phyloP scores from a whole-genome alignment of 2,329 filamentous ascomycete species.

The Bipolaris cookei region DNA sequence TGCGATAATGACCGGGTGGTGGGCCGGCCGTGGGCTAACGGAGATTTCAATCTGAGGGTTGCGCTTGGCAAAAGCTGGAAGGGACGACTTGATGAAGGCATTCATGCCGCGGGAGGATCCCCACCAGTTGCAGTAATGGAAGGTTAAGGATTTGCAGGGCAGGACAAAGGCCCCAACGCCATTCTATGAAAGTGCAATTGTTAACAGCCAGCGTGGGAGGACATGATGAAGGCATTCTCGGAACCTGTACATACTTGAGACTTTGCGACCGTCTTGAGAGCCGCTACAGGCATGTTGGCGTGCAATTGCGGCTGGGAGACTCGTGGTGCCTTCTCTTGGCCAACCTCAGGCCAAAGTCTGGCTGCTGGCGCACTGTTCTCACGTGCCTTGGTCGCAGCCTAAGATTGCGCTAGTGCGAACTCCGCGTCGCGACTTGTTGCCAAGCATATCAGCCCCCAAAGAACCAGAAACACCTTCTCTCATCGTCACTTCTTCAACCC shows the following conservation, averaged over 20 bases:
- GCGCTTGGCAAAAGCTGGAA: conserved; percentile 76
- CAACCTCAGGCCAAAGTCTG: conserved; percentile 23
- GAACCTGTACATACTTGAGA: conserved; percentile 57
- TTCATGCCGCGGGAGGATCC: conserved; percentile 96
- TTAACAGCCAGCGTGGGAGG: conserved; percentile 14
- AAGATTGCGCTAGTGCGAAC: conserved; percentile 31
- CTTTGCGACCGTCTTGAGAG: conserved; percentile 61
- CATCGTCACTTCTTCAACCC: conserved; percentile 29
- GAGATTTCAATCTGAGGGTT: conserved; percentile 92
- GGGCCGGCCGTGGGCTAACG: conserved; percentile 86
- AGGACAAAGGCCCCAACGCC: conserved; percentile 96
- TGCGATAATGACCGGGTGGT: conserved; percentile 87
- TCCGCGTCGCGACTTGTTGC: conserved; percentile 24
- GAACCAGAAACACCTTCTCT: conserved; percentile 7
- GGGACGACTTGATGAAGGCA: conserved; percentile 77
- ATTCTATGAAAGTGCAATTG: conserved; percentile 66
- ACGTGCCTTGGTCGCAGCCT: conserved; percentile 35
- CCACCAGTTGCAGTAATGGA: conserved; percentile 97
- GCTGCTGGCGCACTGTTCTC: conserved; percentile 20
- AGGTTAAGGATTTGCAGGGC: conserved; percentile 93
- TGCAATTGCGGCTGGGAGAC: conserved; percentile 20
- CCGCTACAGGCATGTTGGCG: conserved; percentile 55
- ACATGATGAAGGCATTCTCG: background rate
- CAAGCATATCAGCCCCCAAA: conserved; percentile 10
- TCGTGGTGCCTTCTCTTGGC: conserved; percentile 5